These are phyloP conservation scores for Diutina neorugosa DNA, from an alignment of 1,139 yeast species.

Conservation along the genomic window DNA sequence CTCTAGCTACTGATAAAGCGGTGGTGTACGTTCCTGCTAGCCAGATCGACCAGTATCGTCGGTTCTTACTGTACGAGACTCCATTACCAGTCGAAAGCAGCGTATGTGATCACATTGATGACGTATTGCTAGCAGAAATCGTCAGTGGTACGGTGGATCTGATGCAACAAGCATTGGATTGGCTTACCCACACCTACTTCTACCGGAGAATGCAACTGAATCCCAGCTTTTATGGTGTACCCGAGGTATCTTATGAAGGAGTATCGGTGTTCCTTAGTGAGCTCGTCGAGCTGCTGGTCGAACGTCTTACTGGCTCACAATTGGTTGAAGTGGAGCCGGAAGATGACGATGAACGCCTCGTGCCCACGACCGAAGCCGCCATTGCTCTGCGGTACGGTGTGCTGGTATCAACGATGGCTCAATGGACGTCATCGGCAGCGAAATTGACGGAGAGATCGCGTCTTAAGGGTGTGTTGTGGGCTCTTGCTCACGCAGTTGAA, in stretches of 20 bases:
- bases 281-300: conserved; percentile 60
- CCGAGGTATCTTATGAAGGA: conserved; percentile 51
- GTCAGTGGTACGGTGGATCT: conserved; percentile 50
- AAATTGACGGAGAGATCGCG: conserved; percentile 44
- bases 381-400: conserved; percentile 66
- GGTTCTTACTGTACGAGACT: conserved; percentile 55
- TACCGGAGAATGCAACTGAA: conserved; percentile 70
- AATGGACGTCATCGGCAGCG: conserved; percentile 16
- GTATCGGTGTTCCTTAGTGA: conserved; percentile 77
- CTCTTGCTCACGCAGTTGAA: conserved; percentile 56
- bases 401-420: conserved; percentile 54
- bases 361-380: conserved; percentile 57
- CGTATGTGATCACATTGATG: conserved; percentile 45
- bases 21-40: conserved; percentile 18
- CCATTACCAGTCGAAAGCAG: conserved; percentile 71
- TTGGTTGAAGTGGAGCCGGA: conserved; percentile 46
- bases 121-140: conserved; percentile 61
- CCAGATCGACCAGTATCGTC: conserved; percentile 52
- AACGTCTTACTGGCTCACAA: conserved; percentile 49
- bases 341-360: conserved; percentile 31
- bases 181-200: conserved; percentile 77
- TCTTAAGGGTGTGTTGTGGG: conserved; percentile 52
- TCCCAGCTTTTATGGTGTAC: conserved; percentile 80
- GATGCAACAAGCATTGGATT: conserved; percentile 81
- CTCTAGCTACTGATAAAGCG: background rate